Evolutionary conservation across 805 yeast species (phyloP).

Genomic region (Metschnikowia sp.): DNA sequence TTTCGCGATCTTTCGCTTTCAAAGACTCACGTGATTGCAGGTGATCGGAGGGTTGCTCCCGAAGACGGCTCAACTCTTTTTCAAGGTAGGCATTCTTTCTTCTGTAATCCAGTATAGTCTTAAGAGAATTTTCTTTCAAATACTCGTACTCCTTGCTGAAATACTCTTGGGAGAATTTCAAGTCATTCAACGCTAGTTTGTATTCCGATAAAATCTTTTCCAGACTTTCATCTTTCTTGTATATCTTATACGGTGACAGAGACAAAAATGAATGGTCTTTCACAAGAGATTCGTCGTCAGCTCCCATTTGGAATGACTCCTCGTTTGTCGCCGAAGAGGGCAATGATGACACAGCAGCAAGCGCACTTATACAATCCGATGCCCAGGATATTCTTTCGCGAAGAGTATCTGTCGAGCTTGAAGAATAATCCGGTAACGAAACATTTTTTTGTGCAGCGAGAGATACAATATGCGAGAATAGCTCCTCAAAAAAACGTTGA

Average conservation of each 20-base stretch:
- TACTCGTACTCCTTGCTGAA: slow-evolving; percentile 65
- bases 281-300: slow-evolving; percentile 21
- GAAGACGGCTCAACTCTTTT: slow-evolving; percentile 39
- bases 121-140: slow-evolving; percentile 54
- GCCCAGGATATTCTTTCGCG: slow-evolving; percentile 35
- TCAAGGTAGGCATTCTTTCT: slow-evolving; percentile 50
- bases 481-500: slow-evolving; percentile 34
- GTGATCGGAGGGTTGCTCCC: slow-evolving; percentile 1
- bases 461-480: slow-evolving; percentile 46
- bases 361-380: slow-evolving; percentile 36
- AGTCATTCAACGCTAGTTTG: slow-evolving; percentile 61
- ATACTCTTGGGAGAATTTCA: slow-evolving; percentile 69
- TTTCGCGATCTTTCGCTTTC: slow-evolving; percentile 36
- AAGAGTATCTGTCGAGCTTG: slow-evolving; percentile 16
- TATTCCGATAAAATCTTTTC: slow-evolving; percentile 30
- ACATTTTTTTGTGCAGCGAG: slow-evolving; percentile 43
- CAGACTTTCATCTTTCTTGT: slow-evolving; percentile 8
- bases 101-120: slow-evolving; percentile 51
- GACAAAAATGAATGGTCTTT: slow-evolving; percentile 30
- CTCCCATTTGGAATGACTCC: not conserved
- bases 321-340: slow-evolving; percentile 6
- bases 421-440: slow-evolving; percentile 30
- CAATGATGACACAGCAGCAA: slow-evolving; percentile 15
- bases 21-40: slow-evolving; percentile 1
- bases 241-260: slow-evolving; percentile 21